Base-by-base conservation (phyloP, 768 basidiomycete genomes). In the Russula lepida region DNA sequence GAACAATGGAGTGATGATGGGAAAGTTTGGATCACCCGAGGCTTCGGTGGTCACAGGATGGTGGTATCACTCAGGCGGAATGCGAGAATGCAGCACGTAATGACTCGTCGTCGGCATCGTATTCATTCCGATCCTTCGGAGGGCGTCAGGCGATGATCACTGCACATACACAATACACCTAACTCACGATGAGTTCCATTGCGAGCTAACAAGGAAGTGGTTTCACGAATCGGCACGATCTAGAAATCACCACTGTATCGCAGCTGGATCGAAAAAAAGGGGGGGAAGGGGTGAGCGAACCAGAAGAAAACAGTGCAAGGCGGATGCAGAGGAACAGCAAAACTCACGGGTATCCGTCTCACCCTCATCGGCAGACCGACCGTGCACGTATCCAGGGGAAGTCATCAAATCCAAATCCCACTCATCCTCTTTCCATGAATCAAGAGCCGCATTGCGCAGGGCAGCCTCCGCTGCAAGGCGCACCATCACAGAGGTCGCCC, bases 391-490 rank as follows among this genome's bases (percentile, higher is more conserved):
- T n/a, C 60, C 66, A 5, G 66, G 66, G 3, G 66, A 55, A 15
- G 58, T 61, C 47, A 55, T 50, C 53, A 66, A 17, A 27, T 66
- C 66, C 33, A 66, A 30, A 25, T 66, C 66, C 66, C 66, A 66
- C 32, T 66, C 66, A 2, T 56, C 64, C 43, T 58, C 56, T 49
- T 65, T 65, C 66, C 64, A 62, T 23, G 58, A 48, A 9, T 56
- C 54, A 23, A 66, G 60, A 54, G 48, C 49, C 0, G 52, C 46
- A 8, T 65, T 65, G 25, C 58, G 62, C 25, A 44, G 6, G 4
- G 30, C 51, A 12, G 35, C 57, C 25, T 62, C 53, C n/a, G 19
- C 52, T 19, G 52, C 57, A 4, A 63, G 35, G 5, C 37, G 46
- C 28, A 54, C 8, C 63, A 51, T 21, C 44, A 44, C 48, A 1